Percentiles rank a stretch among this genome's conserved stretches.
Conservation (phyloP, 352 stramenopile genomes). For the Hyaloperonospora arabidopsidis region DNA sequence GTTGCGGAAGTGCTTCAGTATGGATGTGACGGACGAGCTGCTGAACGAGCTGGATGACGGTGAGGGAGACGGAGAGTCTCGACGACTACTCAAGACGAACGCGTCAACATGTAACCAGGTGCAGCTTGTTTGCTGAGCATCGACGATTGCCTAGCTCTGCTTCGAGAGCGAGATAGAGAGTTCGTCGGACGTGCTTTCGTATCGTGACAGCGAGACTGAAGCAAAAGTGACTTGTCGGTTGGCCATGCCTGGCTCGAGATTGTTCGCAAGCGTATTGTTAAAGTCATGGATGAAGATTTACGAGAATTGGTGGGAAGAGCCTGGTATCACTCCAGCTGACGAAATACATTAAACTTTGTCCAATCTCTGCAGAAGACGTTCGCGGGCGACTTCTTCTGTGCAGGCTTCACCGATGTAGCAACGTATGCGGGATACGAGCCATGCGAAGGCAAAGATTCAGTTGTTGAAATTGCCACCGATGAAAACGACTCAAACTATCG, state of each 20-base stretch:
- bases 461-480: too few species aligned
- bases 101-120: constrained; percentile 32
- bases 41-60: constrained; percentile 37
- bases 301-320: too few species aligned
- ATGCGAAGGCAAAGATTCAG: too few species aligned
- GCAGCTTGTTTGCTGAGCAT: constrained; percentile 38
- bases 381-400: too few species aligned
- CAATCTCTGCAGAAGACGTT: too few species aligned
- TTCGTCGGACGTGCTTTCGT: not conserved
- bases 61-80: constrained; percentile 19
- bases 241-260: not conserved
- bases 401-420: too few species aligned
- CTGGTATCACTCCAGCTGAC: too few species aligned
- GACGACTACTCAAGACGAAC: constrained; percentile 27
- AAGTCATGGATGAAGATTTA: too few species aligned
- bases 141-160: not conserved
- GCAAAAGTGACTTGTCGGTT: not conserved
- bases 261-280: not conserved
- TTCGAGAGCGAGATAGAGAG: not conserved
- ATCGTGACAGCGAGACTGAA: not conserved
- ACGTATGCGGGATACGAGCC: too few species aligned
- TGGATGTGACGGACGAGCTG: constrained; percentile 40
- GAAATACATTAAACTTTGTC: too few species aligned
- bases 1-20: constrained; percentile 42
- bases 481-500: too few species aligned